A percentile compares a stretch with the other conserved stretches of the same genome.
Conservation (phyloP, 495 filamentous ascomycete species). For the Penicillium coprophilum region DNA sequence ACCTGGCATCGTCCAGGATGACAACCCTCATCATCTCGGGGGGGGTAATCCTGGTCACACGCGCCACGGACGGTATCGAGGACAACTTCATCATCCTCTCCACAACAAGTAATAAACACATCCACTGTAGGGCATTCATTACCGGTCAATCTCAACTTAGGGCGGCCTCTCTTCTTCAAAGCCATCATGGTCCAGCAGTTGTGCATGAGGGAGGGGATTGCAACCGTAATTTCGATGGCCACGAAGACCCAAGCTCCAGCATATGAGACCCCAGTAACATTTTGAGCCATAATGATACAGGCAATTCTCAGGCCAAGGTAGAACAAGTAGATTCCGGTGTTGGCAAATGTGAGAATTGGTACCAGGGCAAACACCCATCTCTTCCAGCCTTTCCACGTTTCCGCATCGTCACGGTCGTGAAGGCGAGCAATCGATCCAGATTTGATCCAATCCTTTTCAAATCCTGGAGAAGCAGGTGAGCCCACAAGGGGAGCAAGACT, state of each 20-base stretch:
- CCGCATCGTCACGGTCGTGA: constrained; percentile 42
- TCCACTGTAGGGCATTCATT: constrained; percentile 50
- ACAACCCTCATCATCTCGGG: constrained; percentile 48
- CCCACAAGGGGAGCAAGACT: constrained; percentile 30
- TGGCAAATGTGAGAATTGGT: constrained; percentile 39
- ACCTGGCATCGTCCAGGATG: constrained; percentile 52
- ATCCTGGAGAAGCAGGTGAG: constrained; percentile 24
- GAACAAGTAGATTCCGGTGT: constrained; percentile 37
- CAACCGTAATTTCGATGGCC: constrained; percentile 37
- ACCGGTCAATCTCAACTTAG: constrained; percentile 44
- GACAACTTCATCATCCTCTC: constrained; percentile 53
- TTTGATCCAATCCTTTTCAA: constrained; percentile 37
- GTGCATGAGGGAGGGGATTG: constrained; percentile 44
- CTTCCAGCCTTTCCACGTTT: constrained; percentile 45
- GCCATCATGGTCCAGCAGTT: constrained; percentile 46
- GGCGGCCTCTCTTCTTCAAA: constrained; percentile 37
- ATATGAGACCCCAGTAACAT: constrained; percentile 21
- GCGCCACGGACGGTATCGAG: constrained; percentile 53
- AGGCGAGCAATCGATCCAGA: constrained; percentile 38
- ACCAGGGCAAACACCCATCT: constrained; percentile 37
- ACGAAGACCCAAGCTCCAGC: constrained; percentile 45
- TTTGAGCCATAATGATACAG: constrained; percentile 42
- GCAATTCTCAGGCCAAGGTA: constrained; percentile 42
- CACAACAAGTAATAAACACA: constrained; percentile 51
- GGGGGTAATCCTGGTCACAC: constrained; percentile 49